These are phyloP conservation scores for Actinomucor elegans DNA, from an alignment of 371 early-diverging fungal genomes.

Conservation along the genomic window DNA sequence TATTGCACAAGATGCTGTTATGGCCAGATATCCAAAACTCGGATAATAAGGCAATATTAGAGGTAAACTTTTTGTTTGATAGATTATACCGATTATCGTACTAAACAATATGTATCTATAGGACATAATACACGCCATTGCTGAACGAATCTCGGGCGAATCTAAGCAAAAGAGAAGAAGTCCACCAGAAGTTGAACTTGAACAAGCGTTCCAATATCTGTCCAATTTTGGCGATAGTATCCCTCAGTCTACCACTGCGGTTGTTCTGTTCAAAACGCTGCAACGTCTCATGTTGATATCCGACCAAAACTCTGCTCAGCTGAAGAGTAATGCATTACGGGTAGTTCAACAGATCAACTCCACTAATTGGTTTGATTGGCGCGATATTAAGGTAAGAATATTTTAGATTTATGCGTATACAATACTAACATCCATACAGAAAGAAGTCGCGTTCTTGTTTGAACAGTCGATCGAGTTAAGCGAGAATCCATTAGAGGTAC, in stretches of 20 bases:
- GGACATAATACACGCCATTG: slow-evolving; percentile 17
- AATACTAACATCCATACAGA: slow-evolving; percentile 12
- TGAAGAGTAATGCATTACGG: slow-evolving; percentile 18
- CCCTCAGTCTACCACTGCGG: slow-evolving; percentile 34
- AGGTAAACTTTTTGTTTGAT: slow-evolving; percentile 21
- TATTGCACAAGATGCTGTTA: slow-evolving; percentile 48
- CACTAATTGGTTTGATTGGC: slow-evolving; percentile 44
- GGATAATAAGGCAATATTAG: slow-evolving; percentile 40
- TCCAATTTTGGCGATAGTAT: slow-evolving; percentile 28
- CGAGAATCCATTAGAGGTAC: slow-evolving; percentile 35
- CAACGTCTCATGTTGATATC: slow-evolving; percentile 28
- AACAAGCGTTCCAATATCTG: slow-evolving; percentile 40
- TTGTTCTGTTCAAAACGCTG: slow-evolving; percentile 30
- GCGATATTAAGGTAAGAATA: slow-evolving; percentile 39
- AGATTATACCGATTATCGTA: too few relatives aligned
- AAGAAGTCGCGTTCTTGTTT: slow-evolving; percentile 36
- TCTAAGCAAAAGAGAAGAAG: slow-evolving; percentile 6
- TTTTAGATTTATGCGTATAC: not conserved
- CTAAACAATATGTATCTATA: too few relatives aligned
- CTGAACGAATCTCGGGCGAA: slow-evolving; percentile 15
- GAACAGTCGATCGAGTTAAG: slow-evolving; percentile 52
- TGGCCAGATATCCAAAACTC: slow-evolving; percentile 58
- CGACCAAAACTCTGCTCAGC: not conserved
- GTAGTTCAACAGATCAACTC: slow-evolving; percentile 26
- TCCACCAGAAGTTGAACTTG: slow-evolving; percentile 9